A percentile compares a stretch with the other conserved stretches of the same genome.
Conservation (phyloP, 805 yeast species). For the Saturnispora kantuleensis region DNA sequence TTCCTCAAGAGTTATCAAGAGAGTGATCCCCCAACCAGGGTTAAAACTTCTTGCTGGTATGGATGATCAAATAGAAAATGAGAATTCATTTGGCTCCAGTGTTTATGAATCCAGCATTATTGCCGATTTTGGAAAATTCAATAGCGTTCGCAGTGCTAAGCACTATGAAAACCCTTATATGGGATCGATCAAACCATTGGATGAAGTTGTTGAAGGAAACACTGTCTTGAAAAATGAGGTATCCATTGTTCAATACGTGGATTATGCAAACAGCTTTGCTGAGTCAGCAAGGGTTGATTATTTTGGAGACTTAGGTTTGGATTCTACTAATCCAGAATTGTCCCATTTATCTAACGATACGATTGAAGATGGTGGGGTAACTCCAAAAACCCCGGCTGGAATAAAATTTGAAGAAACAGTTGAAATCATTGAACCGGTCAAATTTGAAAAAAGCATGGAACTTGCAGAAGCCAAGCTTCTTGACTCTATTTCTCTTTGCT, state of each 20-base stretch:
- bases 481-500: conserved; percentile 18
- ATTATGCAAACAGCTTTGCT: not conserved
- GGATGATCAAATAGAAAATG: not conserved
- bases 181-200: not conserved
- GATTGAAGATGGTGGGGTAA: not conserved
- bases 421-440: not conserved
- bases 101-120: conserved; percentile 7
- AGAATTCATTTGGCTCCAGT: conserved; percentile 8
- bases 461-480: not conserved
- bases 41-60: not conserved
- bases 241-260: not conserved
- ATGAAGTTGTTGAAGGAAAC: not conserved
- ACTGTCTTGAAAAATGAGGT: not conserved
- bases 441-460: not conserved
- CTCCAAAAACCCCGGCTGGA: not conserved
- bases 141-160: not conserved
- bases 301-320: conserved; percentile 5
- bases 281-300: conserved; percentile 2
- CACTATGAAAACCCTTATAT: conserved; percentile 5
- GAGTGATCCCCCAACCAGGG: not conserved
- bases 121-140: conserved; percentile 6
- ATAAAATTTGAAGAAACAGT: not conserved
- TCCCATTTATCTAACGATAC: conserved; percentile 3
- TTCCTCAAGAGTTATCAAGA: conserved; percentile 3
- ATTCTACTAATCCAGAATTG: conserved; percentile 1